phyloP scores from a whole-genome alignment of 2,329 filamentous ascomycete genomes.

The Coniochaeta ligniaria region DNA sequence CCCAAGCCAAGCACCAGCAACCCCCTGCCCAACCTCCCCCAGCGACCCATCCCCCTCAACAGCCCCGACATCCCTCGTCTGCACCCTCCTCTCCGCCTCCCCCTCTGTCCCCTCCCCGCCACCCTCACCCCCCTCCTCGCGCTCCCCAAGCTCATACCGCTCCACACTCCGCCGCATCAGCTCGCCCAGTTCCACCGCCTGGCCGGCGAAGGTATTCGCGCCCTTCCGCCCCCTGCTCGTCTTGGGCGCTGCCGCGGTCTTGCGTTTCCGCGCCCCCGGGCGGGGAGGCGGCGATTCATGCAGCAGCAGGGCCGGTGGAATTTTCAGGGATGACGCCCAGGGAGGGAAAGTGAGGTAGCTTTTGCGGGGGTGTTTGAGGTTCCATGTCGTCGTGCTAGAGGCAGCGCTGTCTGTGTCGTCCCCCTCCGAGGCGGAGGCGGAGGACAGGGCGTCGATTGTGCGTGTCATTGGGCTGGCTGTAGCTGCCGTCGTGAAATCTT shows the following conservation, averaged over 20 bases:
- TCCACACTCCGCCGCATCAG: constrained; percentile 43
- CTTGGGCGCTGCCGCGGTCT: constrained; percentile 8
- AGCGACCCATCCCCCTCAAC: constrained; percentile 12
- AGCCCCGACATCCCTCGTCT: constrained; percentile 26
- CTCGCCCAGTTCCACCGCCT: constrained; percentile 37
- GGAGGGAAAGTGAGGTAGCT: constrained; percentile 42
- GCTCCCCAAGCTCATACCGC: constrained; percentile 35
- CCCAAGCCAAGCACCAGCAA: not conserved
- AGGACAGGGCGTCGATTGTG: constrained; percentile 7
- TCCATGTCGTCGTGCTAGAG: constrained; percentile 1
- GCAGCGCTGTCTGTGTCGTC: not conserved
- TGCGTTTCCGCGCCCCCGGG: constrained; percentile 10
- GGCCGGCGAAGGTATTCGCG: constrained; percentile 36
- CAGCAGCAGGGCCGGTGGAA: constrained; percentile 42
- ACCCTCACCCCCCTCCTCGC: constrained; percentile 28
- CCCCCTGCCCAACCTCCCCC: not conserved
- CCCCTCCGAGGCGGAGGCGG: not conserved
- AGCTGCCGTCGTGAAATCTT: constrained; percentile 25
- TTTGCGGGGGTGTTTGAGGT: constrained; percentile 26
- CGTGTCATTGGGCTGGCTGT: constrained; percentile 2
- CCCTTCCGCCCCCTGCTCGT: not conserved
- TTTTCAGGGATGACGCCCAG: constrained; percentile 34
- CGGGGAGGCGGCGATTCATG: constrained; percentile 27
- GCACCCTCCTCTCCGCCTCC: constrained; percentile 30
- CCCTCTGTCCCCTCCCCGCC: constrained; percentile 16